phyloP scores from a whole-genome alignment of 306 rosid species.

The Amphicarpaea edgeworthii region DNA sequence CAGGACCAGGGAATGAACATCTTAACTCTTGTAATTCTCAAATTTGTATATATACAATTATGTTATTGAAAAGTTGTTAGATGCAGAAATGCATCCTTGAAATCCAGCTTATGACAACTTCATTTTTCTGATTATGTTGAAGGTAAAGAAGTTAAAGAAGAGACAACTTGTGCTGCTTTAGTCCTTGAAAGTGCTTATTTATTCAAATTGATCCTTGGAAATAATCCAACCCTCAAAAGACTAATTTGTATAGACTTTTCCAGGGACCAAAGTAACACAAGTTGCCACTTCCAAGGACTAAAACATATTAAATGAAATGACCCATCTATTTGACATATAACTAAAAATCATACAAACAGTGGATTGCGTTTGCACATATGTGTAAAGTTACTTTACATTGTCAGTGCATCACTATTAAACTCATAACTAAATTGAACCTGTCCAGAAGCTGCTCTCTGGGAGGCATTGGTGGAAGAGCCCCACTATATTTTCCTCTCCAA shows the following conservation, averaged over 20 bases:
- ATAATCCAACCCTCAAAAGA: neutral
- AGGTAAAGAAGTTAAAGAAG: neutral
- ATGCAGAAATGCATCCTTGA: too few relatives aligned
- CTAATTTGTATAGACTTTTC: neutral
- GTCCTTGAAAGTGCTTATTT: neutral
- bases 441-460: constrained; percentile 86
- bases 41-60: neutral
- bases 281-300: neutral
- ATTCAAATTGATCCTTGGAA: neutral
- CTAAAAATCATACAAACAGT: too few relatives aligned
- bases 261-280: neutral
- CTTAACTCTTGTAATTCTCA: too few relatives aligned
- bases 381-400: too few relatives aligned
- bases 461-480: constrained; percentile 80
- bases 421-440: constrained; percentile 57
- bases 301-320: neutral
- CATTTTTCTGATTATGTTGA: neutral
- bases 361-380: too few relatives aligned
- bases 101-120: neutral
- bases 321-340: neutral
- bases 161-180: neutral
- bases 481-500: constrained; percentile 84
- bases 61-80: neutral
- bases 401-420: too few relatives aligned
- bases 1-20: neutral